Conservation (phyloP, 257 asterid genomes). For the Hygrophila difformis region DNA sequence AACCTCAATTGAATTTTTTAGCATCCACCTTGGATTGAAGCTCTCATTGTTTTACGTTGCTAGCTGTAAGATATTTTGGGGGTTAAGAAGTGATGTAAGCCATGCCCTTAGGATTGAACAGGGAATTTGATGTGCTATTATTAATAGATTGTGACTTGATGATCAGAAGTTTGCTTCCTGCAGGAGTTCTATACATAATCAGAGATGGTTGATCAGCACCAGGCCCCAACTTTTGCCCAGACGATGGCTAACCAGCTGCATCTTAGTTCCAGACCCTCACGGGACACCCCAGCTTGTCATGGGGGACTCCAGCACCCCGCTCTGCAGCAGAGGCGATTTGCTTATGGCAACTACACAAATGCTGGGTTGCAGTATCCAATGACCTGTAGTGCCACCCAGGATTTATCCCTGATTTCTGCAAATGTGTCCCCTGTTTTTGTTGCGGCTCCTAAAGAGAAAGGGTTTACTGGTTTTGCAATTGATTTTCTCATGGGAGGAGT, state of each 20-base stretch:
- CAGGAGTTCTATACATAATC: constrained; percentile 11
- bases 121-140: too few relatives aligned
- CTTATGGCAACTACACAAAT: constrained; percentile 41
- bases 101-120: too few relatives aligned
- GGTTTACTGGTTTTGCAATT: constrained; percentile 43
- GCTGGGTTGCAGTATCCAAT: constrained; percentile 34
- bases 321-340: constrained; percentile 29
- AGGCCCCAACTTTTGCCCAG: constrained; percentile 39
- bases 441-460: constrained; percentile 66
- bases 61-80: too few relatives aligned
- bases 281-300: constrained; percentile 31
- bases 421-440: constrained; percentile 61
- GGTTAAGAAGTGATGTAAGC: too few relatives aligned
- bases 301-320: constrained; percentile 32
- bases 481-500: constrained; percentile 78
- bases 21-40: too few relatives aligned
- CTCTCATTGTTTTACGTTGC: too few relatives aligned
- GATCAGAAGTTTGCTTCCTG: not conserved
- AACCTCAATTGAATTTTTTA: too few relatives aligned
- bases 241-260: constrained; percentile 53
- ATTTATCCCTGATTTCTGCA: constrained; percentile 39
- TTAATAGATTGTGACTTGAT: constrained; percentile 1
- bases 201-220: constrained; percentile 41
- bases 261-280: constrained; percentile 33
- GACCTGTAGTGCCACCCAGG: constrained; percentile 28